Evolutionary conservation across 2,329 filamentous ascomycete species (phyloP).

Genomic region (Truncatella angustata): DNA sequence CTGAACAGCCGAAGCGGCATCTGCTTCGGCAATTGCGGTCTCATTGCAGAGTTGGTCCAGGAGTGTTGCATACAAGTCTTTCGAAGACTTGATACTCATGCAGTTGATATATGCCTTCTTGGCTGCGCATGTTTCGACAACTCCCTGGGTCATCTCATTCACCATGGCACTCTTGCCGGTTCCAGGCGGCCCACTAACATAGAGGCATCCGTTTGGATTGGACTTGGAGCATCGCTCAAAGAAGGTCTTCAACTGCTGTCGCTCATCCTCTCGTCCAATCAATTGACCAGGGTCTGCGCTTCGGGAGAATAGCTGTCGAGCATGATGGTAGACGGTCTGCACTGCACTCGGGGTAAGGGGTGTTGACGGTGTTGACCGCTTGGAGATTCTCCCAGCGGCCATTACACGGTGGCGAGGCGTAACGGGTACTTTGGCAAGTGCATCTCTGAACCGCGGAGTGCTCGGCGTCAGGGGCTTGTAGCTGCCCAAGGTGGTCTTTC

Average conservation of each 20-base stretch:
- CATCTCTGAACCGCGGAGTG: conserved; percentile 79
- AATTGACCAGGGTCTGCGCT: conserved; percentile 73
- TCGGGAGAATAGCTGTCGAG: conserved; percentile 82
- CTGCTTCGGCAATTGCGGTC: conserved; percentile 59
- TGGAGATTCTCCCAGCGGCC: conserved; percentile 71
- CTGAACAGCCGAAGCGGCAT: conserved; percentile 67
- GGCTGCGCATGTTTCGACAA: conserved; percentile 51
- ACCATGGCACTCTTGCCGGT: conserved; percentile 97
- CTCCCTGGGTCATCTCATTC: conserved; percentile 68
- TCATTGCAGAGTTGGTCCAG: conserved; percentile 66
- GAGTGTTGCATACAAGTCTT: conserved; percentile 79
- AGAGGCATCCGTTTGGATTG: conserved; percentile 75
- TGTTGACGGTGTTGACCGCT: conserved; percentile 76
- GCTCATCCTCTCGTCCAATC: conserved; percentile 72
- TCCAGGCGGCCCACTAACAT: conserved; percentile 92
- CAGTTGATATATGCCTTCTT: conserved; percentile 86
- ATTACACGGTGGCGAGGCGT: conserved; percentile 85
- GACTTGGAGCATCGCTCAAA: conserved; percentile 61
- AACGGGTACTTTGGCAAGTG: conserved; percentile 65
- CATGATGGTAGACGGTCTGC: conserved; percentile 81
- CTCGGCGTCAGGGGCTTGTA: conserved; percentile 62
- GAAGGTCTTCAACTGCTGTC: conserved; percentile 66
- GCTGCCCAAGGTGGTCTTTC: background rate
- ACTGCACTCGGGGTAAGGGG: conserved; percentile 66
- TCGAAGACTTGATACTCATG: conserved; percentile 89